phyloP scores from a whole-genome alignment of 2,329 filamentous ascomycete species.

The Diaporthe vexans region DNA sequence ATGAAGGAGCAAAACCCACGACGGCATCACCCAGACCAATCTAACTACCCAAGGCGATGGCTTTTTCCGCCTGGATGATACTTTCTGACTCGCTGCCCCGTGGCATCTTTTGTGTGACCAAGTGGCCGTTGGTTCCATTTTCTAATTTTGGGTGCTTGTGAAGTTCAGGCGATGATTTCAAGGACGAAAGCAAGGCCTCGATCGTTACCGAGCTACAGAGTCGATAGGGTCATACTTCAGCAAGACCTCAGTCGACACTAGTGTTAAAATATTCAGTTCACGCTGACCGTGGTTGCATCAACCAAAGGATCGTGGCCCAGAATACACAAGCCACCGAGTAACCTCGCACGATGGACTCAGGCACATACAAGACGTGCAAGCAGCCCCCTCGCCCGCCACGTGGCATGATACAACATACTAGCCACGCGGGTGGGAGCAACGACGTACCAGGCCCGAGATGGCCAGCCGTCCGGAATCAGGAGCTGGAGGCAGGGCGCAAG shows the following conservation, averaged over 20 bases:
- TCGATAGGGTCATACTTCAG: background rate
- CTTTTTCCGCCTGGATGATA: background rate
- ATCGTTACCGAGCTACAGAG: background rate
- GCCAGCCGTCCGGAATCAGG: background rate
- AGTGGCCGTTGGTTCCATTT: background rate
- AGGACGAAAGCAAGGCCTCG: background rate
- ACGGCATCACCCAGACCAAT: background rate
- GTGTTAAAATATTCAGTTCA: background rate
- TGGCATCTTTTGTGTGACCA: background rate
- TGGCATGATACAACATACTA: background rate
- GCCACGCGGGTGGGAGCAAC: background rate
- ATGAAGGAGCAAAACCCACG: background rate
- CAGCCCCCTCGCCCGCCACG: conserved; percentile 13
- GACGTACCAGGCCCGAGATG: too few species aligned
- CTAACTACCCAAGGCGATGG: background rate
- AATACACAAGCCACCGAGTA: background rate
- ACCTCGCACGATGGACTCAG: background rate
- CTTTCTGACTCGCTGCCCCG: background rate
- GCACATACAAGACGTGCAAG: background rate
- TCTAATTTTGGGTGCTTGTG: background rate
- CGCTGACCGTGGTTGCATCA: background rate
- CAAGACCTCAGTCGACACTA: background rate
- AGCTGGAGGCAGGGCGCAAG: background rate
- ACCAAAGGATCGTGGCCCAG: background rate
- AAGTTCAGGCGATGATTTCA: background rate